Conservation (phyloP, 2,329 filamentous ascomycete species). For the Fusarium nisikadoi region DNA sequence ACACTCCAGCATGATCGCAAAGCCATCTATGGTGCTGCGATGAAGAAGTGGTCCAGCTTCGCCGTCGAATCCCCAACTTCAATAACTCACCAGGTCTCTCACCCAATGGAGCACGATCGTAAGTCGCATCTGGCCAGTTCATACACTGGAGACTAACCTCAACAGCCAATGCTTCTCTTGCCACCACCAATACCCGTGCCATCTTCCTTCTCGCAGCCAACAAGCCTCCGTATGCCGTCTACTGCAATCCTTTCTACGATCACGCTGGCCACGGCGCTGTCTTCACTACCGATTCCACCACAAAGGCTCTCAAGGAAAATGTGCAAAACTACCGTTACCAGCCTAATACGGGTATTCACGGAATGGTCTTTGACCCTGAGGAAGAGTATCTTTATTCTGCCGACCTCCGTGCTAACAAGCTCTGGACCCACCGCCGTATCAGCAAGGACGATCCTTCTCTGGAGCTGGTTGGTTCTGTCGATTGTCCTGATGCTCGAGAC, state of each 20-base stretch:
- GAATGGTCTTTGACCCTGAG: constrained; percentile 81
- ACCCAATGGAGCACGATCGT: constrained; percentile 82
- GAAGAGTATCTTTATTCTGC: constrained; percentile 83
- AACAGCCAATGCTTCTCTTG: constrained; percentile 72
- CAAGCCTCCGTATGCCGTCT: constrained; percentile 82
- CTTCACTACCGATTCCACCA: constrained; percentile 66
- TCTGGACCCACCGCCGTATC: constrained; percentile 86
- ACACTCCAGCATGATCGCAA: constrained; percentile 75
- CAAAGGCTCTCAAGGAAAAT: constrained; percentile 70
- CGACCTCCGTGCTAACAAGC: constrained; percentile 79
- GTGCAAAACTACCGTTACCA: constrained; percentile 80
- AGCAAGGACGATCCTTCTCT: constrained; percentile 53
- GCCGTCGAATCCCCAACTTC: constrained; percentile 78
- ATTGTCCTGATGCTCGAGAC: constrained; percentile 76
- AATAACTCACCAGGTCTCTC: constrained; percentile 79
- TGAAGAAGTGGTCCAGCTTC: constrained; percentile 94
- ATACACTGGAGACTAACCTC: constrained; percentile 1
- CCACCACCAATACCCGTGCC: constrained; percentile 83
- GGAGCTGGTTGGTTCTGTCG: constrained; percentile 75
- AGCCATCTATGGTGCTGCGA: constrained; percentile 87
- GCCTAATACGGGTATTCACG: constrained; percentile 77
- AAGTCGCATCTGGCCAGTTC: constrained; percentile 48
- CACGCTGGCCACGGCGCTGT: constrained; percentile 85
- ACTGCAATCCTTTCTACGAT: constrained; percentile 91
- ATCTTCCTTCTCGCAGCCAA: constrained; percentile 88